phyloP scores from a whole-genome alignment of 2,329 filamentous ascomycete species.

The Alternaria brassicicola region DNA sequence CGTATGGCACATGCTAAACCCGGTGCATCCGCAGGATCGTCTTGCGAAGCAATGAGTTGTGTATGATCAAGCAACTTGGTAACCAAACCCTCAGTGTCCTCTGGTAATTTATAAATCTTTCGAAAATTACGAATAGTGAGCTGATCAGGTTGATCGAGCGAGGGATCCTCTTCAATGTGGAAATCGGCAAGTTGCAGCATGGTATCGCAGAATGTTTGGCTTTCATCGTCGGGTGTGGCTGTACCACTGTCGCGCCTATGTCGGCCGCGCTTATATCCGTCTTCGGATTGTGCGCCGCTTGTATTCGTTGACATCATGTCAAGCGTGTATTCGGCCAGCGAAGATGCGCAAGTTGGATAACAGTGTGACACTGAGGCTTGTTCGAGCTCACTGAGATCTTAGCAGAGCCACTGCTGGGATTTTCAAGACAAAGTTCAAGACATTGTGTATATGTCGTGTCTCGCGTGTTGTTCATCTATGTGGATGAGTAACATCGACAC shows the following conservation, averaged over 20 bases:
- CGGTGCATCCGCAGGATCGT: background rate
- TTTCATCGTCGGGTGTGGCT: background rate
- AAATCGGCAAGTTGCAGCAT: background rate
- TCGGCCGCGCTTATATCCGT: background rate
- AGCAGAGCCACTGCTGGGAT: background rate
- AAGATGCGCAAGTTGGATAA: background rate
- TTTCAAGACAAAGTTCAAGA: background rate
- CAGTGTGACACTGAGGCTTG: background rate
- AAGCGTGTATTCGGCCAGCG: background rate
- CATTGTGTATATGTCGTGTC: background rate
- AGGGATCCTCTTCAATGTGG: background rate
- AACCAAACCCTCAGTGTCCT: background rate
- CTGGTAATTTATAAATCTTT: background rate
- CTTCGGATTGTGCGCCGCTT: background rate
- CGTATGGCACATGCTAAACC: background rate
- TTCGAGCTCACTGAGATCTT: background rate
- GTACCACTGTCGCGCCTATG: background rate
- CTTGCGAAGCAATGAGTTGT: background rate
- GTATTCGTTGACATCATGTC: background rate
- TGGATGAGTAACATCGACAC: background rate
- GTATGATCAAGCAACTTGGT: background rate
- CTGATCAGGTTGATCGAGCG: background rate
- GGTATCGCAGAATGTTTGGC: background rate
- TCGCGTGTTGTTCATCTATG: background rate
- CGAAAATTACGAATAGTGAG: background rate